Conservation (phyloP, 345 rosid genomes). For the Boechera stricta region DNA sequence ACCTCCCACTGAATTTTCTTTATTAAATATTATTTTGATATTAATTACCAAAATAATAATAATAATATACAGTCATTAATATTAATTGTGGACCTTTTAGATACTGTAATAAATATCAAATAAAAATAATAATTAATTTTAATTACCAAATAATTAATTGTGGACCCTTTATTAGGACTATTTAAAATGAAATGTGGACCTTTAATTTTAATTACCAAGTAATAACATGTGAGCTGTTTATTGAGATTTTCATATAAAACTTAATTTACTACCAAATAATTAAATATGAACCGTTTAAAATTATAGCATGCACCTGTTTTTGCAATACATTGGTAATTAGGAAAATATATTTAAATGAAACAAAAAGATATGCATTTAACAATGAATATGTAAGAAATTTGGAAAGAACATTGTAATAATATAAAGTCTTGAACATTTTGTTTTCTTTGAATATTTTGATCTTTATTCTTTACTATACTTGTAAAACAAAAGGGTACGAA, state of each 20-base stretch:
- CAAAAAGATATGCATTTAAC: background rate
- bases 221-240: background rate
- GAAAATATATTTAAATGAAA: background rate
- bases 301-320: background rate
- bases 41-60: background rate
- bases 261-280: background rate
- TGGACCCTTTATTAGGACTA: background rate
- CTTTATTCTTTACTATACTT: too few species aligned
- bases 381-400: background rate
- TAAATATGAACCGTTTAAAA: background rate
- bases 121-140: background rate
- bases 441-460: background rate
- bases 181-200: background rate
- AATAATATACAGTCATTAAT: background rate
- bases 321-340: background rate
- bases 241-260: background rate
- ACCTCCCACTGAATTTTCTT: background rate
- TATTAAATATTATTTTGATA: background rate
- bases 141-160: background rate
- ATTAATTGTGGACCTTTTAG: background rate
- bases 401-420: too few species aligned
- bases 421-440: background rate
- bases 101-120: background rate
- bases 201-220: background rate
- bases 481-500: background rate